Percentiles rank a stretch among this genome's conserved stretches.
Evolutionary conservation across 2,329 filamentous ascomycete genomes (phyloP).

Genomic region (Ophiostoma australiae): DNA sequence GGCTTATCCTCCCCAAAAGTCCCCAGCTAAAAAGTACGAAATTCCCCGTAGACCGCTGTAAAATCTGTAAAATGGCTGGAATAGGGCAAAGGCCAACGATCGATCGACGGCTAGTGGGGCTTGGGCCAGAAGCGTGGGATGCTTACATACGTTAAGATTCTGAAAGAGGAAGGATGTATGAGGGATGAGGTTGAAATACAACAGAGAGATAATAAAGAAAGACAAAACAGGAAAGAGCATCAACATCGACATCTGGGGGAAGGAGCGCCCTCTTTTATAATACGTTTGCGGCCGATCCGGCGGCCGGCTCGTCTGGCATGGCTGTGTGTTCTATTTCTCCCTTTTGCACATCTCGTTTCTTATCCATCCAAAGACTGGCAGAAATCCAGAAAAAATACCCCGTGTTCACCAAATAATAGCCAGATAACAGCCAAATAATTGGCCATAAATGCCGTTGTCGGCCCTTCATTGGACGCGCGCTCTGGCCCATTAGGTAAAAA

Average conservation of each 20-base stretch:
- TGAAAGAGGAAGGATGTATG: conserved; percentile 13
- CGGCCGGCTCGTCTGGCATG: neutral
- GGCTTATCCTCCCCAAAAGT: too few species aligned
- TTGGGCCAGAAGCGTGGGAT: neutral
- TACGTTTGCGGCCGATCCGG: conserved; percentile 8
- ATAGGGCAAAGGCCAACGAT: conserved; percentile 3
- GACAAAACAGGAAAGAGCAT: neutral
- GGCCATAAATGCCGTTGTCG: neutral
- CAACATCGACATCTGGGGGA: neutral
- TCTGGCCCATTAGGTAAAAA: conserved; percentile 23
- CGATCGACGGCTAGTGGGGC: conserved; percentile 19
- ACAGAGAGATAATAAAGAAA: neutral
- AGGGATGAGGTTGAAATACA: neutral
- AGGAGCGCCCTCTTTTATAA: conserved; percentile 6
- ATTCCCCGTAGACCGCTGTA: neutral
- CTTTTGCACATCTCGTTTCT: conserved; percentile 1
- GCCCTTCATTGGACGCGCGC: neutral
- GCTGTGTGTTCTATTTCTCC: neutral
- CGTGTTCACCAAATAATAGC: too few species aligned
- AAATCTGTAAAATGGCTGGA: conserved; percentile 3
- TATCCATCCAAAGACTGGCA: neutral
- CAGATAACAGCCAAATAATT: neutral
- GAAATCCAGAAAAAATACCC: neutral
- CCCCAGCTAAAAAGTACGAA: neutral
- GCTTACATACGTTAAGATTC: neutral